phyloP scores from a whole-genome alignment of 495 filamentous ascomycete genomes.

The Bryoglossum gracile region DNA sequence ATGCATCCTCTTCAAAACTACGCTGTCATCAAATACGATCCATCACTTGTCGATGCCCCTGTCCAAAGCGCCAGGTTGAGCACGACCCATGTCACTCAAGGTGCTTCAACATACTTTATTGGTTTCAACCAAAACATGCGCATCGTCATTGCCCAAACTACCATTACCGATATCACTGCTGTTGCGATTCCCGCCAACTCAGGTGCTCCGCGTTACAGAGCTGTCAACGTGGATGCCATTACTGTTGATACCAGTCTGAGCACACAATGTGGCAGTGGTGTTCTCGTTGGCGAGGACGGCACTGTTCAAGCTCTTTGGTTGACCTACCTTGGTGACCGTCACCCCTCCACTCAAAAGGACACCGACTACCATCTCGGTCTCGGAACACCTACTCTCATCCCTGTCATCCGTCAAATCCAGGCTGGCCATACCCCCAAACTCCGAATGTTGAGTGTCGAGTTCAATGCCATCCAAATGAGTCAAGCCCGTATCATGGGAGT shows the following conservation, averaged over 20 bases:
- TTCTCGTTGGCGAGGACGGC: slow-evolving; percentile 81
- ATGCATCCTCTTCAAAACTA: slow-evolving; percentile 99
- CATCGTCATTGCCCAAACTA: slow-evolving; percentile 88
- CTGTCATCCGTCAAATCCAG: slow-evolving; percentile 77
- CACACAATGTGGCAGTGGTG: slow-evolving; percentile 89
- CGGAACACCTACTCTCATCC: slow-evolving; percentile 78
- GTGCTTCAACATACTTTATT: slow-evolving; percentile 85
- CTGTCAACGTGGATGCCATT: slow-evolving; percentile 94
- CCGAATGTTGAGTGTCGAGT: slow-evolving; percentile 87
- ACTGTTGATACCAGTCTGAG: slow-evolving; percentile 91
- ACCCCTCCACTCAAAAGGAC: slow-evolving; percentile 69
- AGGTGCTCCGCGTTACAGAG: slow-evolving; percentile 85
- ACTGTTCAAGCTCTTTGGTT: slow-evolving; percentile 93
- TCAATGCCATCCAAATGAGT: slow-evolving; percentile 91
- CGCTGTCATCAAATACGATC: slow-evolving; percentile 90
- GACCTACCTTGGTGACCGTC: slow-evolving; percentile 89
- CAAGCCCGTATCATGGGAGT: slow-evolving; percentile 99
- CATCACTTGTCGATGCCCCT: slow-evolving; percentile 82
- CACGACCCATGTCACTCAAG: slow-evolving; percentile 74
- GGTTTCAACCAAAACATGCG: slow-evolving; percentile 94
- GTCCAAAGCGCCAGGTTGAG: slow-evolving; percentile 84
- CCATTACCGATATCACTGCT: slow-evolving; percentile 94
- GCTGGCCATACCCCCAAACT: slow-evolving; percentile 69
- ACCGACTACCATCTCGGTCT: slow-evolving; percentile 96
- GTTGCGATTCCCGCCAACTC: slow-evolving; percentile 93